Base-by-base conservation (phyloP, 495 filamentous ascomycete species). In the Penicillium macrosclerotiorum region DNA sequence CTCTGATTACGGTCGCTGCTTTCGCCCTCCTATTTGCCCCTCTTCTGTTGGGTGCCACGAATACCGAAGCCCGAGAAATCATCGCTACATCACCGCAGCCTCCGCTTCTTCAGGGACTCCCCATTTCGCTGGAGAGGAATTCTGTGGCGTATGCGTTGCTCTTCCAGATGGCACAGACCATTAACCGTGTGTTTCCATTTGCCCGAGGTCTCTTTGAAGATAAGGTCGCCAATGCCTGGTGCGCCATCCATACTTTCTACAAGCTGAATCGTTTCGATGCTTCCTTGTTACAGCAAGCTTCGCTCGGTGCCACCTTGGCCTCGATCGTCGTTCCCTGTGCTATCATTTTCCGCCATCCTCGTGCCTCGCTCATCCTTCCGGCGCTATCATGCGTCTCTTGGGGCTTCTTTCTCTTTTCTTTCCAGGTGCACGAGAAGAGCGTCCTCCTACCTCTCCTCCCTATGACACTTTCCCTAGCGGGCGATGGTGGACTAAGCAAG, bases 201-300 rank as follows among this genome's bases (percentile, higher is more conserved):
- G 81, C 90, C 9, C 83, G 93, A 20, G 93, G 93, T 14, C 74
- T 97, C 20, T 98, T 96, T 59, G 93, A 98, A 71, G 93, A 97
- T 71, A 98, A 98, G 64, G 93, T 98, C 24, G 93, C 93, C 49
- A 98, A 98, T 55, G 81, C 95, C 56, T 98, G 93, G 93, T 98
- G 93, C 62, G 84, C 89, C 11, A 71, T 90, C 38, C 92, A 97
- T 64, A 83, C 91, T 1, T 72, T 92, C 36, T 75, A 95, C 69
- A 98, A 97, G 68, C 78, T 96, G 29, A 77, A 84, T 45, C 70
- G 81, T 8, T 88, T 85, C 35, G 80, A 83, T 6, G 49, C 77
- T 9, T 71, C 76, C 4, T 52, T 88, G 8, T 75, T 97, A 16
- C 89, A 95, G 60, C 79, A 80, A n/a, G 77, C 80, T 3, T 87